Conservation (phyloP, 2,329 filamentous ascomycete genomes). For the Kalmusia sp. region DNA sequence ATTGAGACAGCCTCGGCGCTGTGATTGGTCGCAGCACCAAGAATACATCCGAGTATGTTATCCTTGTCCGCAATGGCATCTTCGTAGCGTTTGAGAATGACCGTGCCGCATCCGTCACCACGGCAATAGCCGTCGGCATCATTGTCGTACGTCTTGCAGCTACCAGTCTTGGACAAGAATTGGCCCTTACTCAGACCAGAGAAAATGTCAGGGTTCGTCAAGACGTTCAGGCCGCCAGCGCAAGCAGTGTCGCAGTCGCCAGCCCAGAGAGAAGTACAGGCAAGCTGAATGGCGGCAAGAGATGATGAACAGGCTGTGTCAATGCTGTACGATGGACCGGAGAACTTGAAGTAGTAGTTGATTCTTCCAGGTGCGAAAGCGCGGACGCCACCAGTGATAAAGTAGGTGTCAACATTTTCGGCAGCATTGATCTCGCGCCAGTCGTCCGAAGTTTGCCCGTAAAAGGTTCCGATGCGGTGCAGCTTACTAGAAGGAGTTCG, state of each 20-base stretch:
- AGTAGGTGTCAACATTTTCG: conserved; percentile 75
- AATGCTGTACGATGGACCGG: conserved; percentile 73
- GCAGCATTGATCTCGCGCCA: conserved; percentile 78
- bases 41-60: conserved; percentile 73
- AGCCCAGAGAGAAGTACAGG: conserved; percentile 75
- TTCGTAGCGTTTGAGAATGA: conserved; percentile 80
- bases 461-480: conserved; percentile 74
- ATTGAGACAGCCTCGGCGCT: conserved; percentile 83
- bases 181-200: conserved; percentile 77
- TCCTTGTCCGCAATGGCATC: conserved; percentile 81
- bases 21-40: conserved; percentile 80
- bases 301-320: conserved; percentile 83
- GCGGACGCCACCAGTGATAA: conserved; percentile 68
- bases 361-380: conserved; percentile 70
- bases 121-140: conserved; percentile 84
- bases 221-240: conserved; percentile 77
- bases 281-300: conserved; percentile 73
- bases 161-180: conserved; percentile 78
- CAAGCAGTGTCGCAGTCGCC: conserved; percentile 83
- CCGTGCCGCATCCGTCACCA: conserved; percentile 75
- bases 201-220: conserved; percentile 84
- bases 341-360: conserved; percentile 80
- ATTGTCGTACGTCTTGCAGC: conserved; percentile 83
- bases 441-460: conserved; percentile 77
- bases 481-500: conserved; percentile 71